Evolutionary conservation across 805 yeast species (phyloP).

Genomic region (Starmerella roubikii): DNA sequence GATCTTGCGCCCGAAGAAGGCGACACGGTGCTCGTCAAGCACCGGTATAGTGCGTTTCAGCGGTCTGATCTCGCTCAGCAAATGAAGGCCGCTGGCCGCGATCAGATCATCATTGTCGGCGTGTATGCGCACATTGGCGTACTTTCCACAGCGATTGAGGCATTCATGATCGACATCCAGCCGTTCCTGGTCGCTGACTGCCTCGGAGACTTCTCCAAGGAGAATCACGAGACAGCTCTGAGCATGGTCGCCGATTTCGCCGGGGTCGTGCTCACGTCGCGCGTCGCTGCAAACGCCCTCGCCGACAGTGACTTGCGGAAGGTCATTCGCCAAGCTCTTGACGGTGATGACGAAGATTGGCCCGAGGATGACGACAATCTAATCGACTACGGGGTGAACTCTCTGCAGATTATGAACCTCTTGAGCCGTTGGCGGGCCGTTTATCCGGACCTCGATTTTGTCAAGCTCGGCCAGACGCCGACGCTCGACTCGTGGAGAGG

Average conservation of each 20-base stretch:
- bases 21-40: constrained; percentile 9
- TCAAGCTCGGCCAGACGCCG: constrained; percentile 11
- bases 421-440: constrained; percentile 13
- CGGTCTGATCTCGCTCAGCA: constrained; percentile 4
- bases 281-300: neutral
- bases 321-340: constrained; percentile 1
- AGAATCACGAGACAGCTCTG: constrained; percentile 9
- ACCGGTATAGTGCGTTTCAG: constrained; percentile 14
- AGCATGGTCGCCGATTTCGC: constrained; percentile 5
- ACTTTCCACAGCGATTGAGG: constrained; percentile 13
- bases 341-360: constrained; percentile 12
- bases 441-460: constrained; percentile 9
- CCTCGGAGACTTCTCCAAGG: constrained; percentile 8
- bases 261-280: constrained; percentile 1
- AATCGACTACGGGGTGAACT: constrained; percentile 13
- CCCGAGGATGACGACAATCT: constrained; percentile 14
- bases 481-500: constrained; percentile 9
- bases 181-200: constrained; percentile 14
- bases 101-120: constrained; percentile 14
- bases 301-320: constrained; percentile 5
- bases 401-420: constrained; percentile 13
- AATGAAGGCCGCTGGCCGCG: constrained; percentile 5
- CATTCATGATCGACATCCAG: constrained; percentile 14
- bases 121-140: constrained; percentile 16
- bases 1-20: constrained; percentile 8